These are phyloP conservation scores for Umbelopsis sp. DNA, from an alignment of 192 early-diverging fungal species.

Conservation along the genomic window DNA sequence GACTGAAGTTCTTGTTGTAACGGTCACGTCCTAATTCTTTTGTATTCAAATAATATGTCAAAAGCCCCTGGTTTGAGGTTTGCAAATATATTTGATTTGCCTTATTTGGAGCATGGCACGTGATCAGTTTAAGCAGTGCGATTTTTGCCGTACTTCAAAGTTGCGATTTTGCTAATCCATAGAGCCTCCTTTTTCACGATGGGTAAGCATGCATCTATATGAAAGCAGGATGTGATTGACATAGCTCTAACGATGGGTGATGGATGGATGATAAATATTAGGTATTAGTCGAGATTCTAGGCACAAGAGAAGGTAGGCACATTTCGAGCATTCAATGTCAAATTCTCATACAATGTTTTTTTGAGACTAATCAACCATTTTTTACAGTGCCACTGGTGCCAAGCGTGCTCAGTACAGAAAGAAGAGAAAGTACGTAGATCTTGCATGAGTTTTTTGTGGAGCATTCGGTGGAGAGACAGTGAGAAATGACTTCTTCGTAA, in stretches of 20 bases:
- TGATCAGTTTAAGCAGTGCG: background rate
- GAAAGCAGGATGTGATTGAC: background rate
- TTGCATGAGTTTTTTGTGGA: background rate
- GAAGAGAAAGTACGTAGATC: conserved; percentile 88
- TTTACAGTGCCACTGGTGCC: conserved; percentile 86
- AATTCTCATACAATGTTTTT: background rate
- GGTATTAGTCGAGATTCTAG: conserved; percentile 99
- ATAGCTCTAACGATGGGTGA: background rate
- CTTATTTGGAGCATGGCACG: too few relatives aligned
- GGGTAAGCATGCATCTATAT: conserved; percentile 1
- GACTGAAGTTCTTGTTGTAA: too few relatives aligned
- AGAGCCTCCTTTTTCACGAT: conserved; percentile 16
- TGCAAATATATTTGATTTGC: too few relatives aligned
- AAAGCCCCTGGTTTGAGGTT: too few relatives aligned
- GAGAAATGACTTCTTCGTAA: background rate
- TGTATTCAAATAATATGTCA: too few relatives aligned
- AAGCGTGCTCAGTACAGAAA: conserved; percentile 99
- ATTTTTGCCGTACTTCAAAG: background rate
- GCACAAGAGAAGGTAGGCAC: conserved; percentile 80
- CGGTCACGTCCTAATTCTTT: too few relatives aligned
- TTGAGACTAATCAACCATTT: too few relatives aligned
- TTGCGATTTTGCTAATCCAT: background rate
- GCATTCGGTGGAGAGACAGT: background rate
- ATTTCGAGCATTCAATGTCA: conserved; percentile 1
- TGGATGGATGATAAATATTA: conserved; percentile 38